phyloP scores from a whole-genome alignment of 345 rosid genomes.

The Camelina hispida region DNA sequence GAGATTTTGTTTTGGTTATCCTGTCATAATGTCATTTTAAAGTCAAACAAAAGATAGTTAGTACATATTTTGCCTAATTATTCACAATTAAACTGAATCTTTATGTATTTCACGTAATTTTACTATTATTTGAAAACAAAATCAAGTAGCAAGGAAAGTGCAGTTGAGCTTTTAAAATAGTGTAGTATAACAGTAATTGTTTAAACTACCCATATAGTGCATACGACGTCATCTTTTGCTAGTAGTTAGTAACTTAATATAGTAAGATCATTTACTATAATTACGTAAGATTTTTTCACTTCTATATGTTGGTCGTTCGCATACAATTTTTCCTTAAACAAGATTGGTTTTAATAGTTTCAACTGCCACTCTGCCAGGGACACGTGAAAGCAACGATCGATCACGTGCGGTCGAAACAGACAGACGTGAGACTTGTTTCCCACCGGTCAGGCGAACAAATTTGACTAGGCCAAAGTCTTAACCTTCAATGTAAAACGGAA shows the following conservation, averaged over 20 bases:
- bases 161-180: too few relatives aligned
- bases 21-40: not conserved
- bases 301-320: not conserved
- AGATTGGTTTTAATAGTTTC: not conserved
- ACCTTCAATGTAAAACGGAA: not conserved
- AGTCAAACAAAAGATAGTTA: not conserved
- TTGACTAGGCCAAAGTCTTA: not conserved
- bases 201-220: not conserved
- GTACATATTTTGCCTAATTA: not conserved
- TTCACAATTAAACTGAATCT: not conserved
- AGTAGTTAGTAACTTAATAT: too few relatives aligned
- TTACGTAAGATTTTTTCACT: not conserved
- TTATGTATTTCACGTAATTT: not conserved
- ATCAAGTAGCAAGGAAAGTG: too few relatives aligned
- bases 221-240: not conserved
- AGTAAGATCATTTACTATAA: not conserved
- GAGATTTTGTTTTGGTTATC: constrained; percentile 9
- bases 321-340: not conserved
- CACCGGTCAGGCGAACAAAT: constrained; percentile 15
- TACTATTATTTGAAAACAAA: too few relatives aligned
- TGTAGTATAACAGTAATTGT: too few relatives aligned
- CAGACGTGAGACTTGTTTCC: constrained; percentile 49
- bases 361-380: not conserved
- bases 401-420: constrained; percentile 49
- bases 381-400: constrained; percentile 41